phyloP scores from a whole-genome alignment of 192 early-diverging fungal species.

The Linnemannia hyalina region DNA sequence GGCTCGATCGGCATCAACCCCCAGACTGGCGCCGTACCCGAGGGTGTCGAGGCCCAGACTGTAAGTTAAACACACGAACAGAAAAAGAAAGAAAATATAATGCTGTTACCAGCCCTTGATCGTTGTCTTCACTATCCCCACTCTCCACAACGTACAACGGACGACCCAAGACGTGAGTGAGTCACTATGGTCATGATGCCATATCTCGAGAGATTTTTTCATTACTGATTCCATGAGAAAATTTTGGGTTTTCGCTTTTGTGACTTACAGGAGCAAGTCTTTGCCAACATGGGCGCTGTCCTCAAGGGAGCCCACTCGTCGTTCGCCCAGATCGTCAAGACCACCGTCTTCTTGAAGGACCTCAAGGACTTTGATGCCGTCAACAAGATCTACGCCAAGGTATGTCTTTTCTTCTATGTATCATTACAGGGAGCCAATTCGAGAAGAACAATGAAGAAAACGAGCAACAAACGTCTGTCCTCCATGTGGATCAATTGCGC shows the following conservation, averaged over 20 bases:
- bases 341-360: slow-evolving; percentile 94
- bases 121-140: no score
- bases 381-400: slow-evolving; percentile 91
- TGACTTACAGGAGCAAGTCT: slow-evolving; percentile 64
- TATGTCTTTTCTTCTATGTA: slow-evolving; percentile 15
- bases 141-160: no score
- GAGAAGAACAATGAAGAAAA: neutral
- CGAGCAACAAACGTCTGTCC: neutral
- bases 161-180: neutral
- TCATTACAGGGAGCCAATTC: neutral
- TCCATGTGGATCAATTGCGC: neutral
- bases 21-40: slow-evolving; percentile 75
- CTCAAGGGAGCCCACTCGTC: slow-evolving; percentile 82
- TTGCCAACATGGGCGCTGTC: slow-evolving; percentile 89
- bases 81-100: neutral
- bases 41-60: slow-evolving; percentile 80
- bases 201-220: neutral
- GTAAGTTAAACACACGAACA: slow-evolving; percentile 10
- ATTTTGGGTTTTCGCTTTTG: neutral
- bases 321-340: slow-evolving; percentile 91
- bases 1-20: slow-evolving; percentile 84
- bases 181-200: slow-evolving; percentile 8
- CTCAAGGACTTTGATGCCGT: slow-evolving; percentile 92
- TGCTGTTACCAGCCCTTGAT: no score
- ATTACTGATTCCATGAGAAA: neutral